Conservation (phyloP, 139 green algal genomes). For the Chlamydomonas urium region DNA sequence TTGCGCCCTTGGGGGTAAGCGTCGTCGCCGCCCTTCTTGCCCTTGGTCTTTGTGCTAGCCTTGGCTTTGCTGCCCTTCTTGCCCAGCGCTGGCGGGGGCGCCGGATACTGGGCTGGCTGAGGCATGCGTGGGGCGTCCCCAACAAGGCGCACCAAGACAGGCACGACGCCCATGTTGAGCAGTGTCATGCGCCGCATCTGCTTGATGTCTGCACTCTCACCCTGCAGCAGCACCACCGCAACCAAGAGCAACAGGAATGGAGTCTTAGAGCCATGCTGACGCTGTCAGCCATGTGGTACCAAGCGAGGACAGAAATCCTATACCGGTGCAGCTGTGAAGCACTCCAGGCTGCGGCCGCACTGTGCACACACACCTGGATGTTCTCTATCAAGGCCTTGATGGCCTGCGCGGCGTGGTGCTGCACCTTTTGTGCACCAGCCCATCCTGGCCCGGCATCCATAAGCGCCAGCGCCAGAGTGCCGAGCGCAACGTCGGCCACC, state of each 20-base stretch:
- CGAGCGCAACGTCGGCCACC: slow-evolving; percentile 10
- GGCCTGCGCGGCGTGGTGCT: neutral
- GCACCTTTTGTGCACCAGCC: neutral
- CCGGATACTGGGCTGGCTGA: neutral
- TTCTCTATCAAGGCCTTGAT: slow-evolving; percentile 18
- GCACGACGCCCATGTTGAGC: slow-evolving; percentile 5
- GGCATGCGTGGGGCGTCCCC: slow-evolving; percentile 20
- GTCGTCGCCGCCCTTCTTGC: slow-evolving; percentile 12
- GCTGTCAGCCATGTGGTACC: too few relatives aligned
- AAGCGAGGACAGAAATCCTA: too few relatives aligned
- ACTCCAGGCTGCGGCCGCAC: too few relatives aligned
- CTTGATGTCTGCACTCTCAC: slow-evolving; percentile 3
- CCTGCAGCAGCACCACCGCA: neutral
- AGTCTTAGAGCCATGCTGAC: too few relatives aligned
- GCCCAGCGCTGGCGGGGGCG: slow-evolving; percentile 3
- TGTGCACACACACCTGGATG: neutral
- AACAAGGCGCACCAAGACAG: slow-evolving; percentile 8
- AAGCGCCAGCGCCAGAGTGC: neutral
- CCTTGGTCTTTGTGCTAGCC: neutral
- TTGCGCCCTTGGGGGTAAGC: slow-evolving; percentile 16
- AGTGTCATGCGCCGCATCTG: neutral
- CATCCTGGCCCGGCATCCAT: slow-evolving; percentile 1
- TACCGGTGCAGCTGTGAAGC: too few relatives aligned
- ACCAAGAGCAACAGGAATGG: neutral
- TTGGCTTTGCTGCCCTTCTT: slow-evolving; percentile 10